Evolutionary conservation across 768 basidiomycete species (phyloP).

Genomic region (Phanerochaete sordida): DNA sequence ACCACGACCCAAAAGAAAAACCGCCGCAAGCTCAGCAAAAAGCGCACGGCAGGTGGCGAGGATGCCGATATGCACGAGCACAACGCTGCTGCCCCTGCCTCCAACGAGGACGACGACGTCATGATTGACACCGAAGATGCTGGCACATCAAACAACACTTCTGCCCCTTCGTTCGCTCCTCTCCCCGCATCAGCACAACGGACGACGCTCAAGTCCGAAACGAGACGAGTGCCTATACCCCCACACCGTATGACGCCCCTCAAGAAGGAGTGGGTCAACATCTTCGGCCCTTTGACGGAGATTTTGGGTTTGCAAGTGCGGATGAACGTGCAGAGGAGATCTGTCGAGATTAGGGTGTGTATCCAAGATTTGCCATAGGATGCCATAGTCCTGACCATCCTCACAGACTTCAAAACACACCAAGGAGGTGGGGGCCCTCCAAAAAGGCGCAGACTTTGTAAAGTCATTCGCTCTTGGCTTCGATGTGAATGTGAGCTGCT

Average conservation of each 20-base stretch:
- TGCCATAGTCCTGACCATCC: not conserved
- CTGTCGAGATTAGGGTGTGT: constrained; percentile 90
- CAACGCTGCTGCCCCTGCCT: not conserved
- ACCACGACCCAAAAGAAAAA: constrained; percentile 38
- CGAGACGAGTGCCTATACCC: constrained; percentile 86
- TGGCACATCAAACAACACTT: constrained; percentile 37
- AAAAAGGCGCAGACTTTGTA: constrained; percentile 96
- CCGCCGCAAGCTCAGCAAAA: constrained; percentile 42
- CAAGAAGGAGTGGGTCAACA: constrained; percentile 93
- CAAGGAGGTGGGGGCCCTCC: constrained; percentile 87
- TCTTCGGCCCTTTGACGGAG: constrained; percentile 95
- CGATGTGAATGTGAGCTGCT: constrained; percentile 75
- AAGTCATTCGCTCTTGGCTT: constrained; percentile 95
- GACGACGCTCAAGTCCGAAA: constrained; percentile 71
- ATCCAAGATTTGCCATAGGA: not conserved
- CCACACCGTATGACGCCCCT: constrained; percentile 97
- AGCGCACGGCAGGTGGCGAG: constrained; percentile 18
- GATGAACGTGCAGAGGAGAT: constrained; percentile 90
- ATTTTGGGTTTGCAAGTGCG: constrained; percentile 92
- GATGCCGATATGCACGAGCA: constrained; percentile 17
- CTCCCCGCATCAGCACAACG: constrained; percentile 56
- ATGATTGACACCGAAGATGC: constrained; percentile 55
- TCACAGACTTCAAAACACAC: constrained; percentile 90
- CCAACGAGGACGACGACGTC: constrained; percentile 54
- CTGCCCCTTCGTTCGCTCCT: constrained; percentile 68